Conservation (phyloP, 2,329 filamentous ascomycete species). For the Akanthomyces dipterigenus region DNA sequence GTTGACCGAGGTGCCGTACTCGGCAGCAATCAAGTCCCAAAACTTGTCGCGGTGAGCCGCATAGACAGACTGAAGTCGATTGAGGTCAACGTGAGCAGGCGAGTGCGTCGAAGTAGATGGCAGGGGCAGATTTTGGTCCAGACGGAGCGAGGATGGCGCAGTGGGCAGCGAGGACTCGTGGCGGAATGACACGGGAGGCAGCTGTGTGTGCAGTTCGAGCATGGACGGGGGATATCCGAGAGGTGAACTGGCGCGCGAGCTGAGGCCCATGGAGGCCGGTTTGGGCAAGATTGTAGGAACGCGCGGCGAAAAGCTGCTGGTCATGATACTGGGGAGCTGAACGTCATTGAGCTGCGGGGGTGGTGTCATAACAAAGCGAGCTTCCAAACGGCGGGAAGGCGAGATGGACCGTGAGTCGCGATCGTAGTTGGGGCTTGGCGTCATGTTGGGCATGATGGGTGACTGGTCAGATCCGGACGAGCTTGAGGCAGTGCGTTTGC, state of each 20-base stretch:
- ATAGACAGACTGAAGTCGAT: constrained; percentile 64
- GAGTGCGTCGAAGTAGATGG: constrained; percentile 26
- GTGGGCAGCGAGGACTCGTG: constrained; percentile 24
- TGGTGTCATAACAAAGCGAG: constrained; percentile 35
- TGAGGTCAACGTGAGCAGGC: constrained; percentile 50
- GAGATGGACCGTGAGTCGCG: constrained; percentile 42
- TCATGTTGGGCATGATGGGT: constrained; percentile 39
- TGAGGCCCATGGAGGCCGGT: constrained; percentile 46
- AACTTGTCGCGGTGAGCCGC: constrained; percentile 62
- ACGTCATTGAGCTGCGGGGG: constrained; percentile 39
- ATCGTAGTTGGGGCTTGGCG: constrained; percentile 46
- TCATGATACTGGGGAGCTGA: constrained; percentile 49
- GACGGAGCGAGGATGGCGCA: constrained; percentile 43
- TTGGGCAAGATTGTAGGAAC: constrained; percentile 61
- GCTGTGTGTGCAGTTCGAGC: constrained; percentile 38
- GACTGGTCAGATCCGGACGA: constrained; percentile 54
- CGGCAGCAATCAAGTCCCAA: constrained; percentile 64
- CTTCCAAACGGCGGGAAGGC: constrained; percentile 32
- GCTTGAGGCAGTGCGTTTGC: constrained; percentile 67
- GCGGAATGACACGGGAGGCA: constrained; percentile 36
- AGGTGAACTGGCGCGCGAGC: constrained; percentile 29
- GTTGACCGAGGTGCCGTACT: constrained; percentile 60
- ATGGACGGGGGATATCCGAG: constrained; percentile 34
- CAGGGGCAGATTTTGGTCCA: constrained; percentile 50
- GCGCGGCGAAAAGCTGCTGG: constrained; percentile 35